Conservation (phyloP, 1,139 yeast species). For the Kurtzmaniella quercitrusa region DNA sequence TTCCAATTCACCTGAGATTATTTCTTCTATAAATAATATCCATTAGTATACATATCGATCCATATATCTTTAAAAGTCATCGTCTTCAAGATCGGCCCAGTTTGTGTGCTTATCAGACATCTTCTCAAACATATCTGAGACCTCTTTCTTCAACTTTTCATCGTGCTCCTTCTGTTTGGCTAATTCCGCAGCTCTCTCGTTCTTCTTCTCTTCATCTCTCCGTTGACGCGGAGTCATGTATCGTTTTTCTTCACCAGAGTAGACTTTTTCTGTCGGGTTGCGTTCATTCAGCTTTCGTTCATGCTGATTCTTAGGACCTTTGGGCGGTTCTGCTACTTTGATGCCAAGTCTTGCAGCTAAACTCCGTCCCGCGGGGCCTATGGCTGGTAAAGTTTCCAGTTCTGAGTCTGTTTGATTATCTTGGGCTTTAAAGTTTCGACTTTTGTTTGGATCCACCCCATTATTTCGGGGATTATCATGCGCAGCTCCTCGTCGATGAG, state of each 20-base stretch:
- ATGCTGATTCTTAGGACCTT: neutral
- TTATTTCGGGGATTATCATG: neutral
- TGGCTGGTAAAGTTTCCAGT: conserved; percentile 6
- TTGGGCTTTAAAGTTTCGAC: conserved; percentile 7
- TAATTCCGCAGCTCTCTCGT: conserved; percentile 9
- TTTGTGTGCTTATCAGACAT: conserved; percentile 24
- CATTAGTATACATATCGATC: neutral
- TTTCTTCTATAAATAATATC: neutral
- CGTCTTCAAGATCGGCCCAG: conserved; percentile 33
- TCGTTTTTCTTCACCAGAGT: conserved; percentile 9
- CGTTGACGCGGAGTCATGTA: conserved; percentile 10
- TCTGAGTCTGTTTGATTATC: conserved; percentile 2
- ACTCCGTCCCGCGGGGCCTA: conserved; percentile 13
- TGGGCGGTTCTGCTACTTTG: neutral
- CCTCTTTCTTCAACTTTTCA: conserved; percentile 22
- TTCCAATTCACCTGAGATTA: no score
- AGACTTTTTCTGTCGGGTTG: conserved; percentile 10
- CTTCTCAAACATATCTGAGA: conserved; percentile 27
- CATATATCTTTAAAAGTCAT: conserved; percentile 21
- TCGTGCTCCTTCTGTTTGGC: conserved; percentile 12
- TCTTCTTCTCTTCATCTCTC: conserved; percentile 3
- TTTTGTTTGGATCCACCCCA: neutral
- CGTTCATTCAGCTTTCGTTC: conserved; percentile 3
- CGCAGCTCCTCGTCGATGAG: neutral
- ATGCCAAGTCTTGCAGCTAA: conserved; percentile 21